Base-by-base conservation (phyloP, 1,139 yeast species). In the Kluyveromyces sp. region DNA sequence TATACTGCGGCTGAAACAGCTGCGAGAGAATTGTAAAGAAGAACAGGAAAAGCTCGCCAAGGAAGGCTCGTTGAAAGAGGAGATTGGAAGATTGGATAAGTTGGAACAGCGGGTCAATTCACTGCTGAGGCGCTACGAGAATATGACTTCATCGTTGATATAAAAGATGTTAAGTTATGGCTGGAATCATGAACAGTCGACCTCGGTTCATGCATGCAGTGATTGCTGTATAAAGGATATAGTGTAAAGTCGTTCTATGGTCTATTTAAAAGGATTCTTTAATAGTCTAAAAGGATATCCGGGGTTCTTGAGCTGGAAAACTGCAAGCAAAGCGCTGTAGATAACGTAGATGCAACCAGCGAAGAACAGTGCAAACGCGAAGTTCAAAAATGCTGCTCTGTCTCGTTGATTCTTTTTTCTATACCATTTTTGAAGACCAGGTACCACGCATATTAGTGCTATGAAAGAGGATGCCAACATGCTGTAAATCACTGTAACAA, bases 401-500 rank as follows among this genome's bases (percentile, higher is more conserved):
- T 45, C 40, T 13, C 42, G 39, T 25, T 48, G 44, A 34, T 46
- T 44, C 18, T 49, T 37, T n/a, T 46, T 46, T 29, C 48, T 42
- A 33, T 56, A 56, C 40, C 45, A 54, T n/a, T 69, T 66, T 40
- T 65, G 62, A 41, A 80, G 55, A 12, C 60, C 62, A 7, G 82
- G 79, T 2, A 72, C 68, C 47, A 68, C 73, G 43, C 72, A 71
- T 39, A 77, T 60, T 55, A 83, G 66, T 1, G 71, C 58, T 33
- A 82, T 66, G 20, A 77, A 63, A 33, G 71, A 56, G 41, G 77
- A 61, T 36, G 80, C 73, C 50, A 82, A 66, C 2, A 71, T 50
- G 2, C 83, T 86, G 58, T 83, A 85, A 8, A 83, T 47, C 37
- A 82, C 71, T 3, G 83, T 73, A 41, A 85, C 64, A 32, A 83